Base-by-base conservation (phyloP, 176 grass and related monocot species). In the Panicum miliaceum region DNA sequence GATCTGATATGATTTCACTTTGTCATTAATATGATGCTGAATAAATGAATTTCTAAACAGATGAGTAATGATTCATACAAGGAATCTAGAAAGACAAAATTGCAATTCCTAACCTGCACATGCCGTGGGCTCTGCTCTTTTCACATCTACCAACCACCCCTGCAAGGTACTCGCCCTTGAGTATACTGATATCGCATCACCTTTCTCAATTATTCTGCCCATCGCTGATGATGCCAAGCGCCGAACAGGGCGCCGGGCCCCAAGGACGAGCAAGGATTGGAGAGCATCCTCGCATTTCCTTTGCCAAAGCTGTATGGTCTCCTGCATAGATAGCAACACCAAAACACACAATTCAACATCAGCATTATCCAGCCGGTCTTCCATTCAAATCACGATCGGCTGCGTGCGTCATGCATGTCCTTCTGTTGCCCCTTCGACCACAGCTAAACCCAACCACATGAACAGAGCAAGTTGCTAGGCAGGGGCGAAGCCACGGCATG, bases 261-360 rank as follows among this genome's bases (percentile, higher is more conserved):
- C 96, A 72, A 96, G 83, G 80, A 90, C 87, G 20, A 99, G 89
- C 88, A 99, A 92, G 64, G 93, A 90, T 68, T 90, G 94, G 43
- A 99, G 93, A 74, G 96, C 96, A 85, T 99, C 93, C 93, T 99
- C 96, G 7, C 96, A 99, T 79, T 96, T 96, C 80, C 96, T 90
- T 89, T 99, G 96, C 87, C 87, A 99, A 40, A 90, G 87, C 38
- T 99, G 96, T 89, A 96, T 94, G n/a, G 91, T 85, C 68, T 94
- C 96, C 96, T 98, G 84, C 58, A 90, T 64, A 75, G 60, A 90
- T 64, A 75, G 60, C 19, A 86, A 23, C 58, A 34, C 3, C n/a
- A 83, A 75, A 66, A 29, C n/a, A 78, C 40, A 84, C 11, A 32
- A 51, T 73, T 82, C 25, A 75, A 77, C 56, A 75, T 62, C 51